These are phyloP conservation scores for Pseudodiploospora longispora DNA, from an alignment of 2,329 filamentous ascomycete genomes.

Conservation along the genomic window DNA sequence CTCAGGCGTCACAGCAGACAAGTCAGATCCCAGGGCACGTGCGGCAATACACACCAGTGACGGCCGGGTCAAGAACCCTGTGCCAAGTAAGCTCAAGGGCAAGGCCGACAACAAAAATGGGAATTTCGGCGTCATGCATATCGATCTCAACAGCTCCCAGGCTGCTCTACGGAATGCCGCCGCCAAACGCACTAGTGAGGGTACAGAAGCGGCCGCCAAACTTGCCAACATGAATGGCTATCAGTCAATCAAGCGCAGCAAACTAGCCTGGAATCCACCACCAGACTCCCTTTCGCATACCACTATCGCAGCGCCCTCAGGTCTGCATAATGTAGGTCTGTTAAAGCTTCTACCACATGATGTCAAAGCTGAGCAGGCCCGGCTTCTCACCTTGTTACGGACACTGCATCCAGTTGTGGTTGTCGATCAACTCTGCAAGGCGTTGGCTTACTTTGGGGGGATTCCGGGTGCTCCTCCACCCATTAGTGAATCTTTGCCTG, in stretches of 20 bases:
- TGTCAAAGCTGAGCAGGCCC: conserved; percentile 51
- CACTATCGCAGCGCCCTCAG: neutral
- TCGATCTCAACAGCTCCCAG: conserved; percentile 41
- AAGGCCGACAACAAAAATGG: conserved; percentile 48
- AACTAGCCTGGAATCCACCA: conserved; percentile 21
- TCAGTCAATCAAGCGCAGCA: conserved; percentile 38
- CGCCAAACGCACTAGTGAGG: conserved; percentile 54
- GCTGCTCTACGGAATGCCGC: conserved; percentile 43
- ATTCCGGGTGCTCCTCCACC: conserved; percentile 47
- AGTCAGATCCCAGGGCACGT: conserved; percentile 3
- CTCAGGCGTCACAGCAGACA: too few species aligned
- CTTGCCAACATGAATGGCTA: conserved; percentile 47
- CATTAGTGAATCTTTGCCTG: conserved; percentile 44
- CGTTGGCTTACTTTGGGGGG: conserved; percentile 55
- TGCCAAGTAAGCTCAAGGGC: conserved; percentile 55
- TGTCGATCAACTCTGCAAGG: conserved; percentile 56
- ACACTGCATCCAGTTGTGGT: conserved; percentile 47
- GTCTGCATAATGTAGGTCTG: conserved; percentile 1
- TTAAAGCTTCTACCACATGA: conserved; percentile 30
- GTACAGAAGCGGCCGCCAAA: conserved; percentile 49
- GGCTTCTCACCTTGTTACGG: conserved; percentile 48
- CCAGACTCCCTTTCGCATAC: conserved; percentile 3
- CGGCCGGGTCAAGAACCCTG: conserved; percentile 40
- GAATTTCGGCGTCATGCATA: conserved; percentile 57
- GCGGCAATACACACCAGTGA: conserved; percentile 15